Conservation (phyloP, 768 basidiomycete genomes). For the Lentinus tigrinus region DNA sequence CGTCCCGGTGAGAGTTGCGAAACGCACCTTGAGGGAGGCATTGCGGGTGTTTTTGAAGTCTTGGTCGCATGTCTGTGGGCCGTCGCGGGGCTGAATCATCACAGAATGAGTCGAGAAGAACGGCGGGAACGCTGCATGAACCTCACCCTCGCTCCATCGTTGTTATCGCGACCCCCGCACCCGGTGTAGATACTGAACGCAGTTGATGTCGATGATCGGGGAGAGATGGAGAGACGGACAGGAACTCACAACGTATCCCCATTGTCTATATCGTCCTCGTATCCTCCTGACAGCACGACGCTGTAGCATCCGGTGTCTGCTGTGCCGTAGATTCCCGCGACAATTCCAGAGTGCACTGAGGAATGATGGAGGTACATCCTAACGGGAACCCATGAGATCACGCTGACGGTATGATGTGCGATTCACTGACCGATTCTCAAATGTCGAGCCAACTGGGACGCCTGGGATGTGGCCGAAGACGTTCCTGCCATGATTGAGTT, state of each 20-base stretch:
- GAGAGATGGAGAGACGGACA: background rate
- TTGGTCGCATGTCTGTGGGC: slow-evolving; percentile 20
- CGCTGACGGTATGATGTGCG: background rate
- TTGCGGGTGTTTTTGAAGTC: slow-evolving; percentile 14
- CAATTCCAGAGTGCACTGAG: slow-evolving; percentile 16
- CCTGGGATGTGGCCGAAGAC: slow-evolving; percentile 11
- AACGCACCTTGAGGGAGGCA: slow-evolving; percentile 11
- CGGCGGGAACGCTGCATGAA: background rate
- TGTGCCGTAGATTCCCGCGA: slow-evolving; percentile 20
- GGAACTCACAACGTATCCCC: slow-evolving; percentile 21
- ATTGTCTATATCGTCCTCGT: slow-evolving; percentile 23
- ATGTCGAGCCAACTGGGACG: slow-evolving; percentile 11
- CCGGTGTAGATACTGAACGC: slow-evolving; percentile 18
- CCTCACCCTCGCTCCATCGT: slow-evolving; percentile 9
- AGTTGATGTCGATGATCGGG: background rate
- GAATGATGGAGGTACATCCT: slow-evolving; percentile 12
- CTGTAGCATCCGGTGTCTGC: slow-evolving; percentile 17
- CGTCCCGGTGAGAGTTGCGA: background rate
- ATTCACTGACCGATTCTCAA: slow-evolving; percentile 11
- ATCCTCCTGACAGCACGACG: slow-evolving; percentile 21
- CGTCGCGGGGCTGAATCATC: slow-evolving; percentile 6
- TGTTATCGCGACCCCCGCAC: slow-evolving; percentile 15
- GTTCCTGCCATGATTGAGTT: background rate
- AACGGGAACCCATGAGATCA: background rate
- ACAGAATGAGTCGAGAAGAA: background rate